Conservation (phyloP, 2,329 filamentous ascomycete species). For the Fusarium marasasianum region DNA sequence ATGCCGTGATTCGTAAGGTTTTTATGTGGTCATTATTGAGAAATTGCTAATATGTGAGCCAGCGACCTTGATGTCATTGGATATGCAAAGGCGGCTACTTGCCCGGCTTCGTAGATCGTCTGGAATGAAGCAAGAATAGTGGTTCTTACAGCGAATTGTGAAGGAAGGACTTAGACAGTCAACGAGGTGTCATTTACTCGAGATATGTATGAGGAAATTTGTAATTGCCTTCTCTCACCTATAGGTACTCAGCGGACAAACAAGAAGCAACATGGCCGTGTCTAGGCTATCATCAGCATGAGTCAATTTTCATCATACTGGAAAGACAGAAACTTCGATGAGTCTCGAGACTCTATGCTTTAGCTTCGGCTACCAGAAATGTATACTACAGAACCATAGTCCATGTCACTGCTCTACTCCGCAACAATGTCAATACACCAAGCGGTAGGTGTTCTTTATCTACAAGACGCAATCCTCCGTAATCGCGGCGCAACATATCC, state of each 20-base stretch:
- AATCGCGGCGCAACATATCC: not conserved
- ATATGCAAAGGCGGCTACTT: not conserved
- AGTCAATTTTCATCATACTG: not conserved
- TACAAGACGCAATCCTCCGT: not conserved
- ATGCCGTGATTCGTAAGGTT: not conserved
- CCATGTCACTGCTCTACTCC: not conserved
- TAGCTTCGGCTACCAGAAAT: not conserved
- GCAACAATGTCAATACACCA: not conserved
- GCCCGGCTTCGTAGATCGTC: not conserved
- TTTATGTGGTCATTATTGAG: rapidly evolving
- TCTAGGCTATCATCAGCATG: not conserved
- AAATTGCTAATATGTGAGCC: not conserved
- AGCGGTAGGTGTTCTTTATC: not conserved
- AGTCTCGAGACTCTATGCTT: not conserved
- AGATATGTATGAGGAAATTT: not conserved
- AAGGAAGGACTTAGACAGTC: not conserved
- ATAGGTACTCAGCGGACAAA: not conserved
- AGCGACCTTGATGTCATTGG: not conserved
- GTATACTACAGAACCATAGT: not conserved
- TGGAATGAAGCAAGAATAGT: not conserved
- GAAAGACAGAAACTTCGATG: rapidly evolving
- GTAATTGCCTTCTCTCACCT: not conserved
- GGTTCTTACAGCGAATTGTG: too few relatives aligned
- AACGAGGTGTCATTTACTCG: not conserved
- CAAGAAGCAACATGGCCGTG: not conserved